Evolutionary conservation across 371 early-diverging fungal genomes (phyloP).

Genomic region (Polyrhizophydium stewartii): DNA sequence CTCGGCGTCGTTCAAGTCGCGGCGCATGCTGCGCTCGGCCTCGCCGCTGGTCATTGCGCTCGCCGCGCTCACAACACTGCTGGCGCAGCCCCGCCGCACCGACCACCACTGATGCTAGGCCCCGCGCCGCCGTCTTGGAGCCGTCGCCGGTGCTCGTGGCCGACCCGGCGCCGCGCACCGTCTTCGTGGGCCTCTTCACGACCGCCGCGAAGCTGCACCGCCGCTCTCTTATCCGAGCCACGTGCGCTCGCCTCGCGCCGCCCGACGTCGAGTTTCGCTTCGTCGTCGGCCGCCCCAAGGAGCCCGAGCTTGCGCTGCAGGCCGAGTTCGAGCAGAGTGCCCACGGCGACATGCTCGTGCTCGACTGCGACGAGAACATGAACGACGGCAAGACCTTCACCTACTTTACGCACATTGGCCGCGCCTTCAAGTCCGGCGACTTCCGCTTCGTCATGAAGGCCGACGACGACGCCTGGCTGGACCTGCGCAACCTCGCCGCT

Average conservation of each 20-base stretch:
- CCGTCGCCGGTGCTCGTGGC: too few relatives aligned
- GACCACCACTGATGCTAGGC: too few relatives aligned
- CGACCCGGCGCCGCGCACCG: too few relatives aligned
- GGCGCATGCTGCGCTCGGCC: too few relatives aligned
- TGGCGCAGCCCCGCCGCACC: too few relatives aligned
- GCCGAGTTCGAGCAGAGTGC: conserved; percentile 15
- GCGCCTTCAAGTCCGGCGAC: neutral
- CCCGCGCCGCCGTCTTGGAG: too few relatives aligned
- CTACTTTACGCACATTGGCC: conserved; percentile 23
- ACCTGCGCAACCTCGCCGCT: conserved; percentile 16
- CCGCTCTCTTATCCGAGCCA: conserved; percentile 30
- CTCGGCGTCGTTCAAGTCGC: too few relatives aligned
- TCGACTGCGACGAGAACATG: conserved; percentile 38
- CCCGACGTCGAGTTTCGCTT: conserved; percentile 25
- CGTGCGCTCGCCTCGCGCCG: conserved; percentile 27
- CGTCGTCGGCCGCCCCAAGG: conserved; percentile 18
- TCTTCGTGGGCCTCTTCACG: conserved; percentile 32
- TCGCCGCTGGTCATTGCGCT: too few relatives aligned
- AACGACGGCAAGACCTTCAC: conserved; percentile 34
- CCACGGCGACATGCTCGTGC: conserved; percentile 26
- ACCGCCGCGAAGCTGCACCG: conserved; percentile 20
- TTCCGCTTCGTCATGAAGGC: conserved; percentile 24
- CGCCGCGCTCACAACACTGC: too few relatives aligned
- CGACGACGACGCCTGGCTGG: conserved; percentile 21
- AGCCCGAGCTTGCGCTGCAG: neutral